phyloP scores from a whole-genome alignment of 2,329 filamentous ascomycete genomes.

The Plenodomus biglobosus region DNA sequence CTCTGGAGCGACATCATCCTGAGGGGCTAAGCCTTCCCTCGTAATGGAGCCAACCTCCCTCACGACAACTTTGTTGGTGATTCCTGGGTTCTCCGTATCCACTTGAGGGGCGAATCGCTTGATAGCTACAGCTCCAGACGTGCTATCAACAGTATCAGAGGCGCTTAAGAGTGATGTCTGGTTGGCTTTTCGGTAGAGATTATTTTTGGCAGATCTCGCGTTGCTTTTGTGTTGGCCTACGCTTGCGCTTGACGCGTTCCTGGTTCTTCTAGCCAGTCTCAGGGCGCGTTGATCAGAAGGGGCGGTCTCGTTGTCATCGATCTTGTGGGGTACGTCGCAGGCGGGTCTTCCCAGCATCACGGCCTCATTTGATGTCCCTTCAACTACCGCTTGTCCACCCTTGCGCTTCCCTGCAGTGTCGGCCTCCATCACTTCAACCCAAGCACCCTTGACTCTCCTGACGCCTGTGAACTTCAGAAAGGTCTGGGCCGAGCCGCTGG shows the following conservation, averaged over 20 bases:
- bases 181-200: neutral
- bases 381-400: neutral
- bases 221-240: neutral
- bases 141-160: neutral
- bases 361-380: neutral
- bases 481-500: conserved; percentile 23
- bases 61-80: neutral
- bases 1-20: neutral
- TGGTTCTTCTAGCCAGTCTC: neutral
- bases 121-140: neutral
- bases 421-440: conserved; percentile 25
- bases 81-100: neutral
- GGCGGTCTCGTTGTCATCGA: neutral
- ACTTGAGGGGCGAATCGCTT: neutral
- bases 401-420: conserved; percentile 10
- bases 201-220: neutral
- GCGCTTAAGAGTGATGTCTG: neutral
- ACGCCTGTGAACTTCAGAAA: conserved; percentile 29
- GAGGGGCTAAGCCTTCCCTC: neutral
- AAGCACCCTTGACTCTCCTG: conserved; percentile 23
- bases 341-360: neutral
- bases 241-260: neutral
- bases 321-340: neutral
- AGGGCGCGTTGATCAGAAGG: neutral
- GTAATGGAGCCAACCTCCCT: neutral